Evolutionary conservation across 768 basidiomycete genomes (phyloP), one percentile per base, ranked within the genome.

Genomic region (Austroboletus festivus): DNA sequence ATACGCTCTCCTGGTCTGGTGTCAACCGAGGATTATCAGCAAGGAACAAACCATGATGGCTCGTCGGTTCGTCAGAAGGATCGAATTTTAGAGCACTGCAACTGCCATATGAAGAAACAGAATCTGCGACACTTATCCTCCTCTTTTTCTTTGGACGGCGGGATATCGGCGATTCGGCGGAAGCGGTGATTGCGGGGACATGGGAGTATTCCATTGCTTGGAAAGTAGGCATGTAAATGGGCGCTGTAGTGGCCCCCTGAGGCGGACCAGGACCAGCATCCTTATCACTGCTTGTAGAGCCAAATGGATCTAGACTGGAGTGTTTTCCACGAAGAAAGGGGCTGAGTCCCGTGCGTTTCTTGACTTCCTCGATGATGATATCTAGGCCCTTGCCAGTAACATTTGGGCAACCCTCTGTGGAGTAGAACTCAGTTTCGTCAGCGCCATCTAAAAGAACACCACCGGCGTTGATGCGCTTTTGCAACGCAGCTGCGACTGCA

Each of bases 271-370:
- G 68, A 3, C 61, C 65, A 0, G 54, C 56, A 23, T 67, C 73
- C 46, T 62, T 68, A 44, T 69, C 73, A 47, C 56, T 57, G 48
- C 63, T 65, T 10, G 68, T 65, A 19, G 73, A 68, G 33, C 74
- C 76, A 52, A 76, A 76, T 3, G 76, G 73, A 53, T 76, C 76
- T 41, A 79, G 67, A 54, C 73, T 74, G 22, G 74, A 77, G 46
- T 77, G 75, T 52, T 75, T 76, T 33, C 77, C 76, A 40, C 77
- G 70, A 39, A 79, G 65, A 61, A 78, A 77, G 41, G 73, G 76
- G 46, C 73, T 75, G 20, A 65, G 63, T 21, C 75, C 76, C 1
- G 71, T 76, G 22, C 70, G 68, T 52, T 75, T 76, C 62, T 77
- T 77, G 51, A 76, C 71, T 34, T 74, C 67, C 46, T 78, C 75